Base-by-base conservation (phyloP, 345 rosid genomes). In the Brassica juncea region DNA sequence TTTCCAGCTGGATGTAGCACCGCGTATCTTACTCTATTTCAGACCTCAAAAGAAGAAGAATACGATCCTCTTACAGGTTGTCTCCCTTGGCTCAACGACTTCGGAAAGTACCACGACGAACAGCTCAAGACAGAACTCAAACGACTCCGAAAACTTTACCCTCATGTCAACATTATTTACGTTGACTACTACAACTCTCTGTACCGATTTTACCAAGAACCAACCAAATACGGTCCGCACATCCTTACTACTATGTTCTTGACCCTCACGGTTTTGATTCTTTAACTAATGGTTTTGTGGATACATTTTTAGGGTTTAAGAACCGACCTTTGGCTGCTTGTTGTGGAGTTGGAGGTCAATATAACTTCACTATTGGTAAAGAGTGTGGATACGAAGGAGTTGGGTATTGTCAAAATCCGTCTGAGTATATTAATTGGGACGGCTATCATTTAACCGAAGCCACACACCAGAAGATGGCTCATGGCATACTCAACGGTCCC, bases 31-130 rank as follows among this genome's bases (percentile, higher is more conserved):
- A 83, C 90, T 6, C 5, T 39, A 4, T 88, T 77, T 39, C 66
- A 74, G 23, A 73, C 65, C 28, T 59, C 71, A 1, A 16, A 70
- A 12, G 31, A 70, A 58, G 34, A 67, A 58, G 76, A 82, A 2
- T 73, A 82, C 35, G 89, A 89, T 35, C 81, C 83, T 2, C 15
- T 8, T 8, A 86, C 85, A 0, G 87, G 89, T 6, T 89, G 92
- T 70, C 27, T 87, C 11, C 35, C 57, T 23, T 82, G 85, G 89
- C 61, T 83, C 35, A 87, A 89, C 19, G 70, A 82, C 23, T 83
- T 89, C 8, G 65, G 82, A 0, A 39, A 72, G 34, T 14, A 84
- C 76, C 87, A 89, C 74, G 85, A 89, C 1, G 28, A 82, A 15
- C 39, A 55, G 23, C 89, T 89, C 4, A 80, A 77, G 34, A 12